These are phyloP conservation scores for Cryptococcus floricola DNA, from an alignment of 1,284 basidiomycete genomes.

Conservation along the genomic window DNA sequence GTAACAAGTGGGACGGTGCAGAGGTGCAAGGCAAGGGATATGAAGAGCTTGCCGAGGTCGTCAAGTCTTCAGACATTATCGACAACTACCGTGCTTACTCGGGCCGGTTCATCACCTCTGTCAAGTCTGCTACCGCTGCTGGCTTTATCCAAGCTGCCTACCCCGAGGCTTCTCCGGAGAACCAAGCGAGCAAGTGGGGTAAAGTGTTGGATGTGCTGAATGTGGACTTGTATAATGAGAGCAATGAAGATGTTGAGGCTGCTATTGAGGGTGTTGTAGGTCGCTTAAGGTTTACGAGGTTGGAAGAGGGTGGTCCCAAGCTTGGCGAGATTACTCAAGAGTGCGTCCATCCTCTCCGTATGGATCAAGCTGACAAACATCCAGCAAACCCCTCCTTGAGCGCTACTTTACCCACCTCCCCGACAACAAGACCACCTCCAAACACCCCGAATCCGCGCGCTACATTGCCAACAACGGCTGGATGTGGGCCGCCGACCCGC, in stretches of 20 bases:
- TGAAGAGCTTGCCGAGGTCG: slow-evolving; percentile 65
- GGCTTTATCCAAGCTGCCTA: slow-evolving; percentile 58
- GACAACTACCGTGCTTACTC: slow-evolving; percentile 60
- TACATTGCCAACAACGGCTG: slow-evolving; percentile 96
- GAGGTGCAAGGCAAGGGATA: slow-evolving; percentile 54
- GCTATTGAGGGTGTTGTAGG: slow-evolving; percentile 72
- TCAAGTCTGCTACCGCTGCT: slow-evolving; percentile 66
- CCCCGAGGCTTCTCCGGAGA: slow-evolving; percentile 51
- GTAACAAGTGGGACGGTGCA: slow-evolving; percentile 50
- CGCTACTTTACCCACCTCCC: slow-evolving; percentile 81
- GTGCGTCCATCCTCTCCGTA: slow-evolving; percentile 52
- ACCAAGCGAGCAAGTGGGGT: slow-evolving; percentile 66
- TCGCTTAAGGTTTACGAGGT: slow-evolving; percentile 70
- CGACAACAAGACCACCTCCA: slow-evolving; percentile 54
- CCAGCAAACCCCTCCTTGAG: slow-evolving; percentile 76
- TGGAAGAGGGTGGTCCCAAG: slow-evolving; percentile 77
- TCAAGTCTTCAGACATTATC: slow-evolving; percentile 58
- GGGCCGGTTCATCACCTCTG: slow-evolving; percentile 63
- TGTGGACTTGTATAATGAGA: slow-evolving; percentile 78
- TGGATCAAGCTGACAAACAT: slow-evolving; percentile 1
- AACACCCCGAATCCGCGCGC: slow-evolving; percentile 64
- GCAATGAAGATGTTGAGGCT: slow-evolving; percentile 71
- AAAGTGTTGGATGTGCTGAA: slow-evolving; percentile 79
- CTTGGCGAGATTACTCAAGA: slow-evolving; percentile 71
- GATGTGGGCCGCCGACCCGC: slow-evolving; percentile 96